phyloP scores from a whole-genome alignment of 768 basidiomycete species.

The Terana coerulea region DNA sequence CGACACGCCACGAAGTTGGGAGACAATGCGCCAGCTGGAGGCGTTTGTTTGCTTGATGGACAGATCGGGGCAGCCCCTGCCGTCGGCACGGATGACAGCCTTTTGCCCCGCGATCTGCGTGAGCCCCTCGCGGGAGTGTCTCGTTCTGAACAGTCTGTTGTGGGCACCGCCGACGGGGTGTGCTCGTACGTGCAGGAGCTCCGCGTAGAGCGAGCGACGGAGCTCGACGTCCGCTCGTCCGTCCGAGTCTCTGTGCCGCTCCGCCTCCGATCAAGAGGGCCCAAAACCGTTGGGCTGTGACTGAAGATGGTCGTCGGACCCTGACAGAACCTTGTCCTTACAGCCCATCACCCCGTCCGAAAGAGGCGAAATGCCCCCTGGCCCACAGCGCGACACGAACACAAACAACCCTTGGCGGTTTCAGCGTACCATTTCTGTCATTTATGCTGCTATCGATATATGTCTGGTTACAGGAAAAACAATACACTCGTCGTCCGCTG shows the following conservation, averaged over 20 bases:
- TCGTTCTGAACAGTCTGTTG: background rate
- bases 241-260: background rate
- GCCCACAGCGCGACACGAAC: too few species aligned
- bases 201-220: too few species aligned
- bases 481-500: too few species aligned
- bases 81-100: conserved; percentile 3
- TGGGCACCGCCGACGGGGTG: background rate
- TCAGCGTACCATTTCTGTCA: too few species aligned
- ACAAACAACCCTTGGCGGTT: too few species aligned
- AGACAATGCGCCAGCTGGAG: conserved; percentile 3
- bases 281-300: background rate
- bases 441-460: too few species aligned
- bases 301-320: background rate
- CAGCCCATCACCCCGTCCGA: too few species aligned
- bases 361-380: too few species aligned
- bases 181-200: background rate
- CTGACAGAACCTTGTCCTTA: too few species aligned
- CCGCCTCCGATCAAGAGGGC: background rate
- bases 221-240: background rate
- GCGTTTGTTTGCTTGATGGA: conserved; percentile 1
- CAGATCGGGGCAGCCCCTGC: background rate
- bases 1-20: background rate
- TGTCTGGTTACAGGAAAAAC: too few species aligned
- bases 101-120: background rate
- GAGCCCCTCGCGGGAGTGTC: background rate